These are phyloP conservation scores for Aureobasidium uvarum DNA, from an alignment of 2,329 filamentous ascomycete genomes.

Conservation along the genomic window DNA sequence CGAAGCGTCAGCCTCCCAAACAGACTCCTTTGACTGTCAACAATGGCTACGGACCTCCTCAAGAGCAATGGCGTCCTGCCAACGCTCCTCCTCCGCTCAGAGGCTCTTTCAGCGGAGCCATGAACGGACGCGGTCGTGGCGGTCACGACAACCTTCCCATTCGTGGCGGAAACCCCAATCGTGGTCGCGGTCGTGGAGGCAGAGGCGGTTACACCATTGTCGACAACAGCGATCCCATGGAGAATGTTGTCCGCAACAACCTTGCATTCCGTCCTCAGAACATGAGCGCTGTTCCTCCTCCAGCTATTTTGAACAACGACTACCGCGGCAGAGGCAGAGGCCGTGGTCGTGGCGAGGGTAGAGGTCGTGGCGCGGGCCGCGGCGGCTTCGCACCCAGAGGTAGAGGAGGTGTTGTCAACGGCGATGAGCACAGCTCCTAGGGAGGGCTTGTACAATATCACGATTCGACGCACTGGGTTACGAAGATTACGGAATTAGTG, in stretches of 20 bases:
- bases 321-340: slow-evolving; percentile 37
- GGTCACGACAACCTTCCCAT: slow-evolving; percentile 43
- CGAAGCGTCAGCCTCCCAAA: slow-evolving; percentile 29
- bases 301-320: slow-evolving; percentile 53
- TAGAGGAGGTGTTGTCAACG: slow-evolving; percentile 27
- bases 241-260: slow-evolving; percentile 56
- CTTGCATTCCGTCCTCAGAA: slow-evolving; percentile 56
- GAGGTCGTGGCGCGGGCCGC: slow-evolving; percentile 29
- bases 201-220: slow-evolving; percentile 47
- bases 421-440: not conserved
- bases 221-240: slow-evolving; percentile 53
- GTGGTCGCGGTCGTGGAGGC: slow-evolving; percentile 33
- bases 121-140: slow-evolving; percentile 48
- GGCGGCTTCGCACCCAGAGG: slow-evolving; percentile 26
- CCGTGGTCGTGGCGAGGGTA: slow-evolving; percentile 31
- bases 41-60: slow-evolving; percentile 55
- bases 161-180: slow-evolving; percentile 38
- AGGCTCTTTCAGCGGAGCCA: slow-evolving; percentile 59
- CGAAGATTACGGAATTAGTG: slow-evolving; percentile 1
- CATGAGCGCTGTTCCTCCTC: slow-evolving; percentile 58
- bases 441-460: not conserved
- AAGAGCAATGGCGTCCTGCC: slow-evolving; percentile 60
- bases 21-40: slow-evolving; percentile 25
- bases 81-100: slow-evolving; percentile 56
- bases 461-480: slow-evolving; percentile 3